Evolutionary conservation across 352 stramenopile genomes (phyloP), one percentile per base, ranked within the genome.

Genomic region (Phytophthora quininea): DNA sequence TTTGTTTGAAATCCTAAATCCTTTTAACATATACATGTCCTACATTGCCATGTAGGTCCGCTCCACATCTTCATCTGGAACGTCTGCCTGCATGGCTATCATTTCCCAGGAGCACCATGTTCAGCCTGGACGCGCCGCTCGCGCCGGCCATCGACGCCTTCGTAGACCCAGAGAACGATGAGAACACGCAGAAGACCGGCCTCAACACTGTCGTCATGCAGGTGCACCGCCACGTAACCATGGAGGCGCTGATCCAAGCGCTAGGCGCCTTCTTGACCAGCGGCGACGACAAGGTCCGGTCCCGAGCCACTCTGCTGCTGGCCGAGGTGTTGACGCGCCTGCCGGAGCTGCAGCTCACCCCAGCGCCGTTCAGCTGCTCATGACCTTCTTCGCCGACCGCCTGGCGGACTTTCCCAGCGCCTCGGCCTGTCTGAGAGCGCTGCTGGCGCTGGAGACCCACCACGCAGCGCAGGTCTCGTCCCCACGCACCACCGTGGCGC

Each of bases 131-230:
- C 60, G 85, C 87, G 49, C 89, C 89, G 63, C 76, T 96, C 40
- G 82, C 84, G 69, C 87, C 89, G 33, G 86, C 89, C 51, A 93
- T 96, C 69, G 84, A 93, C 57, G 87, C 84, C 69, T 96, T 94
- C 69, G 84, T 95, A 60, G 74, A 95, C 74, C 87, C 88, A 3
- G 87, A 95, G 70, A 92, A 92, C 57, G 86, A 94, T 40, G 86
- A 96, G 24, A 82, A 73, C 24, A 70, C 74, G 64, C 88, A 96
- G 71, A 96, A 93, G 79, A 93, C 86, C 43, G 87, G 83, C 33
- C 77, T 96, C 37, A 96, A 96, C 74, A 94, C 84, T n/a, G 75
- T 96, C 42, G 74, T 96, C 29, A 95, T 96, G 86, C 86, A 95
- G 58, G 82, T 95, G 52, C 86, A 96, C 53, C 86, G 88, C 48